A percentile compares a stretch with the other conserved stretches of the same genome.
These are phyloP conservation scores for Kazachstania sp. DNA, from an alignment of 1,139 yeast genomes.

Conservation along the genomic window DNA sequence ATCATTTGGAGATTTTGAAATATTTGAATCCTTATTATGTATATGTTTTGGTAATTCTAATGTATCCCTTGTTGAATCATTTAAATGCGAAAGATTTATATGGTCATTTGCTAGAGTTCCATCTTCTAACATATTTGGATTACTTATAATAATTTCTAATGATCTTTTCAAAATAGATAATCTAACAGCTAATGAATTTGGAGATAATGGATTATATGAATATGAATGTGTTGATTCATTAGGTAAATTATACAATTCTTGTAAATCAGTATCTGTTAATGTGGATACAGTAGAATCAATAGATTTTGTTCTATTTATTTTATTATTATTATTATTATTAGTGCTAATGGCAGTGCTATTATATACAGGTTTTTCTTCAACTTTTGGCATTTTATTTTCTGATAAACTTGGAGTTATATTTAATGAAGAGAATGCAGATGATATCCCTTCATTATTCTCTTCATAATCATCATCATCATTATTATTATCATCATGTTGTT, in stretches of 20 bases:
- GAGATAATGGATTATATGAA: conserved; percentile 75
- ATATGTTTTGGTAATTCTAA: not conserved
- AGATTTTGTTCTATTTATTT: conserved; percentile 6
- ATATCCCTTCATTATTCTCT: not conserved
- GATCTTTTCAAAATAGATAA: conserved; percentile 68
- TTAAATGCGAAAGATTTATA: not conserved
- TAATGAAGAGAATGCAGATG: conserved; percentile 1
- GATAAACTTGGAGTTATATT: not conserved
- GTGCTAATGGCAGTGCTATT: not conserved
- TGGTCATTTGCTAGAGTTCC: not conserved
- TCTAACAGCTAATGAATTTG: conserved; percentile 69
- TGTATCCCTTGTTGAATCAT: not conserved
- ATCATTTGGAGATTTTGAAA: not conserved
- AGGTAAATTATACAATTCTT: conserved; percentile 28
- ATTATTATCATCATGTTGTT: not conserved
- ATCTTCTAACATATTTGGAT: conserved; percentile 23
- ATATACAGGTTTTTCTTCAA: not conserved
- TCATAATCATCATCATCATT: not conserved
- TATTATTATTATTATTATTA: not conserved
- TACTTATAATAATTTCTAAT: conserved; percentile 44
- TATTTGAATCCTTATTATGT: not conserved
- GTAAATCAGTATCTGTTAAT: conserved; percentile 41
- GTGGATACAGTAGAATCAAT: conserved; percentile 11
- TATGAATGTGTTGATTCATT: conserved; percentile 78
- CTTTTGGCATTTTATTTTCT: not conserved